Percentiles rank a stretch among this genome's conserved stretches.
Evolutionary conservation across 2,329 filamentous ascomycete genomes (phyloP).

Genomic region (Pseudogymnoascus sp.): DNA sequence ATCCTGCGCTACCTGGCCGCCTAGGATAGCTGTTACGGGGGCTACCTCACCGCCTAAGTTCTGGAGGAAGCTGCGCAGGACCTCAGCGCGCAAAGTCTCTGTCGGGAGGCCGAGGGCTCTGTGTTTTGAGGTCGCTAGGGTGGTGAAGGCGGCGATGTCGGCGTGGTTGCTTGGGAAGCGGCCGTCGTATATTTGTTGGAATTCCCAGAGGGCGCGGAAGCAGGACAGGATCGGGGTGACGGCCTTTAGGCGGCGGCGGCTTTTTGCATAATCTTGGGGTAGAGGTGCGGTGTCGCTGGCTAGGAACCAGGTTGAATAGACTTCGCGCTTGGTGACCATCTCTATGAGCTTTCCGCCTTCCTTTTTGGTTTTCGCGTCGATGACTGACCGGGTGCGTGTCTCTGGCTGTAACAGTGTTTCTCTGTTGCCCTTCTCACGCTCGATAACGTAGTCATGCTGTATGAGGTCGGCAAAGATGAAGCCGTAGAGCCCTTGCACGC

Average conservation of each 20-base stretch:
- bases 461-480: constrained; percentile 94
- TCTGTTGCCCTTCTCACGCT: constrained; percentile 74
- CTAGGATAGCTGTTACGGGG: constrained; percentile 80
- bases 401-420: constrained; percentile 54
- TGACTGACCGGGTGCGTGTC: constrained; percentile 67
- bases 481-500: constrained; percentile 82
- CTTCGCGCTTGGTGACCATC: constrained; percentile 82
- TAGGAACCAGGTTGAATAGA: constrained; percentile 82
- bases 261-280: constrained; percentile 58
- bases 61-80: constrained; percentile 77
- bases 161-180: constrained; percentile 47
- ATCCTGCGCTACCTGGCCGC: constrained; percentile 87
- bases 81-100: constrained; percentile 59
- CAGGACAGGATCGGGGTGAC: constrained; percentile 83
- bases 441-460: constrained; percentile 80
- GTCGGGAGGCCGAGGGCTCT: constrained; percentile 61
- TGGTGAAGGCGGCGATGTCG: constrained; percentile 70
- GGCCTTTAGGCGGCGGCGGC: constrained; percentile 59
- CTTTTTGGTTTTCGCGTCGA: constrained; percentile 62
- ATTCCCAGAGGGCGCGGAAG: constrained; percentile 84
- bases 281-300: constrained; percentile 70
- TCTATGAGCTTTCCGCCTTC: constrained; percentile 67
- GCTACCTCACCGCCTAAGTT: constrained; percentile 78
- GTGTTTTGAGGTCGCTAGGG: constrained; percentile 69
- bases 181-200: constrained; percentile 51